phyloP scores from a whole-genome alignment of 2,329 filamentous ascomycete genomes.

The Boeremia lycopersici region DNA sequence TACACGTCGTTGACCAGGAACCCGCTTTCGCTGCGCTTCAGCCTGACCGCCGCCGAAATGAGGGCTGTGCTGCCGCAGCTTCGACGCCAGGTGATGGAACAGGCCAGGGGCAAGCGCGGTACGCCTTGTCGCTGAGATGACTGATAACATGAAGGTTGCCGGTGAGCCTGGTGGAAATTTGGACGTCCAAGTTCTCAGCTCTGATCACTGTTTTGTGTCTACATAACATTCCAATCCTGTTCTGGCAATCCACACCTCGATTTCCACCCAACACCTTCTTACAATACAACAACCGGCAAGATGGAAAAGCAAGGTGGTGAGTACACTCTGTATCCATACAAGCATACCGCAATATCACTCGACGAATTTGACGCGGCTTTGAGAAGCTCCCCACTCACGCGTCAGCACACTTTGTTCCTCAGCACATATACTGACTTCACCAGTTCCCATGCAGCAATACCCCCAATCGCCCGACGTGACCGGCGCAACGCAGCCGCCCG shows the following conservation, averaged over 20 bases:
- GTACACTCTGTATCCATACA: conserved; percentile 11
- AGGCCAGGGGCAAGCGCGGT: conserved; percentile 14
- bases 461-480: conserved; percentile 40
- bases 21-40: neutral
- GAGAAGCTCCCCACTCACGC: too few relatives aligned
- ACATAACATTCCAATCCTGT: neutral
- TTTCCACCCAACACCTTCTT: neutral
- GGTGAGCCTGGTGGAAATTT: conserved; percentile 14
- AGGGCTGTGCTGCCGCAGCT: conserved; percentile 27
- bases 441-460: conserved; percentile 48
- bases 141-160: conserved; percentile 7
- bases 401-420: too few relatives aligned
- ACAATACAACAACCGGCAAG: conserved; percentile 11
- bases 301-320: conserved; percentile 48
- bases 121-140: conserved; percentile 19
- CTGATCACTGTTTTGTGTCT: neutral
- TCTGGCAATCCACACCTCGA: neutral
- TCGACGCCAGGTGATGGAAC: neutral
- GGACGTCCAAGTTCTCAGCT: neutral
- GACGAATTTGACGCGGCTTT: too few relatives aligned
- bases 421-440: conserved; percentile 16
- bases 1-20: conserved; percentile 1
- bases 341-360: neutral
- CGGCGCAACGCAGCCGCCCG: conserved; percentile 34
- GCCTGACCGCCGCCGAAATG: conserved; percentile 17